Percentiles rank a stretch among this genome's conserved stretches.
These are phyloP conservation scores for Emmonsiellopsis sp. DNA, from an alignment of 2,329 filamentous ascomycete genomes.

Conservation along the genomic window DNA sequence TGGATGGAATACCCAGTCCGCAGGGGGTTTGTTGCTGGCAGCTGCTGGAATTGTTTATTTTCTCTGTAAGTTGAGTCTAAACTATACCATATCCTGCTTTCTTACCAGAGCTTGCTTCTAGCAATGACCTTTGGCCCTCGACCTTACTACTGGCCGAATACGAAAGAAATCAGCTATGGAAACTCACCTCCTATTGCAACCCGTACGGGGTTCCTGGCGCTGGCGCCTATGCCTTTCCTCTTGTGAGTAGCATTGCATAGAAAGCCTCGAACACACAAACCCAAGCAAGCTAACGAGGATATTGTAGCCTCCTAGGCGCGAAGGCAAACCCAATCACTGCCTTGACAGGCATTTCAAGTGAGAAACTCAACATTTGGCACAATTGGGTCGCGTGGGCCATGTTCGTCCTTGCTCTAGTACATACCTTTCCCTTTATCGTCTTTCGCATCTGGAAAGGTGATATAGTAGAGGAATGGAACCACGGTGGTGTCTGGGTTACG, in stretches of 20 bases:
- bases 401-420: slow-evolving; percentile 45
- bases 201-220: slow-evolving; percentile 40
- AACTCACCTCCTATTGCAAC: slow-evolving; percentile 44
- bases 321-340: slow-evolving; percentile 47
- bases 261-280: not conserved
- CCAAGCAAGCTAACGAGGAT: too few species aligned
- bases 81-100: not conserved
- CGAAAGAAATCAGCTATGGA: slow-evolving; percentile 28
- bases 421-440: slow-evolving; percentile 52
- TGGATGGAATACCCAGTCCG: too few species aligned
- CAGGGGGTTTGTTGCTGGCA: too few species aligned
- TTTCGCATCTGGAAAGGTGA: slow-evolving; percentile 36
- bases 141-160: slow-evolving; percentile 47
- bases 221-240: slow-evolving; percentile 42
- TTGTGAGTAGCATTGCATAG: slow-evolving; percentile 27
- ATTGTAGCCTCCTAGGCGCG: slow-evolving; percentile 24
- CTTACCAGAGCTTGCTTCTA: slow-evolving; percentile 4
- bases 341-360: slow-evolving; percentile 46
- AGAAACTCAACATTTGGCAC: slow-evolving; percentile 47
- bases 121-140: slow-evolving; percentile 37
- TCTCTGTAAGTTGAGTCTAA: not conserved
- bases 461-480: slow-evolving; percentile 37
- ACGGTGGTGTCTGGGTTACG: slow-evolving; percentile 42
- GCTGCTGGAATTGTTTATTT: not conserved
- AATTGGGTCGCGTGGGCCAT: slow-evolving; percentile 45